Percentiles rank a stretch among this genome's conserved stretches.
phyloP scores from a whole-genome alignment of 2,329 filamentous ascomycete genomes.

The Mollisiaceae sp. region DNA sequence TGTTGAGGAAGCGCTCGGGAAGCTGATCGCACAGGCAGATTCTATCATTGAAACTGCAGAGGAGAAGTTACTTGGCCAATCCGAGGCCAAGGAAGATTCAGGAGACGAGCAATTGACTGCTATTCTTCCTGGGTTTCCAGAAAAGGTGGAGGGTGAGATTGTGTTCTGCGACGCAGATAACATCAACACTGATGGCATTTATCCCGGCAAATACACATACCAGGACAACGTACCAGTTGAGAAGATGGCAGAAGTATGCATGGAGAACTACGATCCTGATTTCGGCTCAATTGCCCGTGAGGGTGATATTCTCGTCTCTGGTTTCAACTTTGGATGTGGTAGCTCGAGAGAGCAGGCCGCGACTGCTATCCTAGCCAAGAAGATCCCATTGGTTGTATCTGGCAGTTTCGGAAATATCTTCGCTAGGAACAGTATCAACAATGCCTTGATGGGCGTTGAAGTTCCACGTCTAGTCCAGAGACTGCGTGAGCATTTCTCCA shows the following conservation, averaged over 20 bases:
- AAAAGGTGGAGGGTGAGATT: slow-evolving; percentile 83
- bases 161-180: slow-evolving; percentile 86
- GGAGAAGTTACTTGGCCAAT: slow-evolving; percentile 38
- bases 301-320: slow-evolving; percentile 82
- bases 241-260: slow-evolving; percentile 87
- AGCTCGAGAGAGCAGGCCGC: slow-evolving; percentile 85
- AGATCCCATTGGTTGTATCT: slow-evolving; percentile 79
- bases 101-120: slow-evolving; percentile 60
- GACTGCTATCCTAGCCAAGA: slow-evolving; percentile 81
- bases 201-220: slow-evolving; percentile 91
- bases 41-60: slow-evolving; percentile 41
- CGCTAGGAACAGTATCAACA: slow-evolving; percentile 78
- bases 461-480: slow-evolving; percentile 69
- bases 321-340: slow-evolving; percentile 90
- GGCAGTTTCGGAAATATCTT: slow-evolving; percentile 89
- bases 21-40: slow-evolving; percentile 50
- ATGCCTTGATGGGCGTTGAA: slow-evolving; percentile 75
- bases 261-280: slow-evolving; percentile 87
- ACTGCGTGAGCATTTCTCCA: slow-evolving; percentile 64
- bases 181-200: slow-evolving; percentile 91
- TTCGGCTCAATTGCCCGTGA: slow-evolving; percentile 69
- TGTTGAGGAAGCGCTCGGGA: slow-evolving; percentile 73
- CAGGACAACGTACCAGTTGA: slow-evolving; percentile 79
- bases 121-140: slow-evolving; percentile 84
- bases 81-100: slow-evolving; percentile 27